phyloP scores from a whole-genome alignment of 306 rosid genomes.

The Ormosia emarginata region DNA sequence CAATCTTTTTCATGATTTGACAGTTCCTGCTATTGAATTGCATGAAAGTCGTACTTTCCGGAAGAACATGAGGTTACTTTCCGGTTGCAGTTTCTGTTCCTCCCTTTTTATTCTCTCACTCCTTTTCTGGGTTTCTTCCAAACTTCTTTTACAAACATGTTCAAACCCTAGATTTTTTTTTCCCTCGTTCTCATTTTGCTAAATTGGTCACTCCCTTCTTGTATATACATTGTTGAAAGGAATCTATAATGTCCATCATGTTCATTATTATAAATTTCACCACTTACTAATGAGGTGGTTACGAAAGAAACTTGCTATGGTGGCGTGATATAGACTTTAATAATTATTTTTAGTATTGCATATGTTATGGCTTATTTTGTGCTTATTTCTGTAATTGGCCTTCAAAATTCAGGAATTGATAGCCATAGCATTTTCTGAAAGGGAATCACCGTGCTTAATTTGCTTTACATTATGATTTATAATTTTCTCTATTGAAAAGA shows the following conservation, averaged over 20 bases:
- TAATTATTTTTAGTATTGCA: not conserved
- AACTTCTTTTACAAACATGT: not conserved
- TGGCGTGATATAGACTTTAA: no score
- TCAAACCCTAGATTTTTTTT: constrained; percentile 9
- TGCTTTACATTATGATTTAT: not conserved
- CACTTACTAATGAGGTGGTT: not conserved
- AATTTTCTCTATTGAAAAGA: not conserved
- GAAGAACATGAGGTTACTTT: constrained; percentile 29
- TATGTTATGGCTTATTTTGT: not conserved
- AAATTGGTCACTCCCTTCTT: not conserved
- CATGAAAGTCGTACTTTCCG: constrained; percentile 26
- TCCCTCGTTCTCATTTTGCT: not conserved
- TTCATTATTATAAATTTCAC: not conserved
- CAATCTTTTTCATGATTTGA: constrained; percentile 46
- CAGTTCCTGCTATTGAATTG: constrained; percentile 33
- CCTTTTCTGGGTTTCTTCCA: not conserved
- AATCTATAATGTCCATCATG: not conserved
- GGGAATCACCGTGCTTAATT: not conserved
- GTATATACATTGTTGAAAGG: not conserved
- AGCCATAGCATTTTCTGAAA: not conserved
- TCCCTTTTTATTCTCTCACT: not conserved
- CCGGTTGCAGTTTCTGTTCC: constrained; percentile 1
- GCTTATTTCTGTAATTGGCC: not conserved
- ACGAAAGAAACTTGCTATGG: not conserved
- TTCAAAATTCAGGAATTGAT: not conserved